phyloP scores from a whole-genome alignment of 1,284 basidiomycete genomes.

The Marasmius tenuissimus region DNA sequence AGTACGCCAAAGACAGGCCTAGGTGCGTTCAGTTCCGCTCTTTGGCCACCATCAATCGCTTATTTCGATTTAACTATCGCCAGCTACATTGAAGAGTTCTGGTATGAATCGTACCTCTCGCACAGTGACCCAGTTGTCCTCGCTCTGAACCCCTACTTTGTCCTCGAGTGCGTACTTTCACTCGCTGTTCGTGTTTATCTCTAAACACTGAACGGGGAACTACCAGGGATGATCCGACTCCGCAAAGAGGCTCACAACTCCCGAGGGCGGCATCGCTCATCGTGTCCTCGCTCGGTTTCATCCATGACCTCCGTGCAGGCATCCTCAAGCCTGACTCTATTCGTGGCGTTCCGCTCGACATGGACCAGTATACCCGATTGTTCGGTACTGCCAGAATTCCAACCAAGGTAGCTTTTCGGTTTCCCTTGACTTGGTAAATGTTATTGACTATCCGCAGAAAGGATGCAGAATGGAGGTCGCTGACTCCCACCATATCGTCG shows the following conservation, averaged over 20 bases:
- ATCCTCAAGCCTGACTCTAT: conserved; percentile 83
- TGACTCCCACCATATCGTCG: conserved; percentile 82
- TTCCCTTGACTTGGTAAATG: neutral
- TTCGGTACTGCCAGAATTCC: conserved; percentile 94
- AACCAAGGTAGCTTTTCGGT: conserved; percentile 63
- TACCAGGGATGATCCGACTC: conserved; percentile 87
- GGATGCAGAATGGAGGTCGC: conserved; percentile 89
- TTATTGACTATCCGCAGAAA: conserved; percentile 41
- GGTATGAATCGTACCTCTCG: conserved; percentile 94
- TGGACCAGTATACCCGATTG: conserved; percentile 93
- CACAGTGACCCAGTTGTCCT: conserved; percentile 93
- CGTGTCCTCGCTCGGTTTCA: conserved; percentile 87
- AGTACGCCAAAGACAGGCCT: conserved; percentile 73
- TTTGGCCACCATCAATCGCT: neutral
- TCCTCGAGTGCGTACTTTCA: conserved; percentile 76
- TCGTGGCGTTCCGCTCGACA: conserved; percentile 82
- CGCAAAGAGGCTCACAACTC: conserved; percentile 86
- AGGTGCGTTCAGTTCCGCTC: conserved; percentile 46
- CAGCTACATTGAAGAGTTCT: conserved; percentile 98
- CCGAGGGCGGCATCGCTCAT: conserved; percentile 89
- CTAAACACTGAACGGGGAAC: neutral
- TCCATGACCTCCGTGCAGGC: conserved; percentile 89
- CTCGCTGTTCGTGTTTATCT: conserved; percentile 1
- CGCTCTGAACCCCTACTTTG: conserved; percentile 95
- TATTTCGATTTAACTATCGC: conserved; percentile 11